phyloP scores from a whole-genome alignment of 2,329 filamentous ascomycete species.

The Botrytis aclada region DNA sequence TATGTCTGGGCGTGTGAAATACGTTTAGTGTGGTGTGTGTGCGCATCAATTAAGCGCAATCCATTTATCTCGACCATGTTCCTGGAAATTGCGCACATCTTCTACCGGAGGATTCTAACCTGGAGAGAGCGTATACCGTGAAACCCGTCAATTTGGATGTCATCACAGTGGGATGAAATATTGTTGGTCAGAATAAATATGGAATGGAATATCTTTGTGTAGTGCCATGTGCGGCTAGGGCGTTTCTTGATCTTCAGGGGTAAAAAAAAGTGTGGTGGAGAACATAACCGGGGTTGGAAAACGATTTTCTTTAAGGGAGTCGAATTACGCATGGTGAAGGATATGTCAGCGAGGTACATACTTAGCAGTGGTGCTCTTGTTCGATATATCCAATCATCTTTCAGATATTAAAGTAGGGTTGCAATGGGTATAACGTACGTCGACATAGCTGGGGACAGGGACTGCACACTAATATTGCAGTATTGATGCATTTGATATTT shows the following conservation, averaged over 20 bases:
- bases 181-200: not conserved
- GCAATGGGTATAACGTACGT: not conserved
- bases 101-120: conserved; percentile 2
- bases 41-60: not conserved
- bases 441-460: not conserved
- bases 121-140: not conserved
- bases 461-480: not conserved
- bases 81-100: not conserved
- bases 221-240: not conserved
- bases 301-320: not conserved
- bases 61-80: not conserved
- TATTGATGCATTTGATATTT: not conserved
- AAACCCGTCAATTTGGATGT: not conserved
- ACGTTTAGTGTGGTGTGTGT: not conserved
- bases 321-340: not conserved
- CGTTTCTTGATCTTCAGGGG: not conserved
- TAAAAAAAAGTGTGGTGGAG: not conserved
- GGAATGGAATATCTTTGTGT: not conserved
- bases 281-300: not conserved
- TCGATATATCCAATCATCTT: not conserved
- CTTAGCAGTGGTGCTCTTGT: not conserved
- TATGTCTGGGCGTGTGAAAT: not conserved
- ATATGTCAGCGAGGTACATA: not conserved
- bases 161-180: not conserved
- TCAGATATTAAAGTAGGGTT: not conserved